These are phyloP conservation scores for Linaria vulgaris DNA, from an alignment of 257 asterid genomes.

Conservation along the genomic window DNA sequence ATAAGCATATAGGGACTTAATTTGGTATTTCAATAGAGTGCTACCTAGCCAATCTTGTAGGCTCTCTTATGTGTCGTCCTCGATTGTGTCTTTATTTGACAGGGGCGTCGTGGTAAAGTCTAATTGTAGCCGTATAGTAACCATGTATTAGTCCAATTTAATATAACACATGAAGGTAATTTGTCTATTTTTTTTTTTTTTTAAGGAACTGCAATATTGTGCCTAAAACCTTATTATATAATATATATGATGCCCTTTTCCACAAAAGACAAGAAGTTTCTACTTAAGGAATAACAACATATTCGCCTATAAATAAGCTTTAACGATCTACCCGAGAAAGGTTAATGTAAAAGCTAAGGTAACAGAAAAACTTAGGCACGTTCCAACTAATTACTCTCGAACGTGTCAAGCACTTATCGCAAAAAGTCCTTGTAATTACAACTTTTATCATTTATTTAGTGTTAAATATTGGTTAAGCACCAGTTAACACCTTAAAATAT, in stretches of 20 bases:
- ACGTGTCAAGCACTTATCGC: constrained; percentile 22
- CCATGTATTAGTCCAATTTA: too few species aligned
- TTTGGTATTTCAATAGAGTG: too few species aligned
- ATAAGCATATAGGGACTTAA: too few species aligned
- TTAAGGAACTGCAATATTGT: too few species aligned
- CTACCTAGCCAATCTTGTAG: too few species aligned
- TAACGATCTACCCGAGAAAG: constrained; percentile 18
- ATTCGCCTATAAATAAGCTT: constrained; percentile 3
- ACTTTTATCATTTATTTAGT: background rate
- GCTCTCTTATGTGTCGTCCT: too few species aligned
- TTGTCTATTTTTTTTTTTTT: too few species aligned
- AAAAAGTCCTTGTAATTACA: background rate
- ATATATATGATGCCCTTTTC: constrained; percentile 1
- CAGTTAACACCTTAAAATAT: background rate
- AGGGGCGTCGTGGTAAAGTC: too few species aligned
- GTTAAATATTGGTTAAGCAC: constrained; percentile 1
- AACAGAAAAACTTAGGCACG: constrained; percentile 32
- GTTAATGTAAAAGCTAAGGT: constrained; percentile 17
- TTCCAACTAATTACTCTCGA: constrained; percentile 26
- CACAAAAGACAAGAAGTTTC: constrained; percentile 29
- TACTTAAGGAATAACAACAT: constrained; percentile 21
- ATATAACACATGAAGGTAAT: too few species aligned
- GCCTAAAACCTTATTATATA: too few species aligned
- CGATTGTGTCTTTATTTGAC: too few species aligned
- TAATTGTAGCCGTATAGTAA: too few species aligned